phyloP scores from a whole-genome alignment of 2,329 filamentous ascomycete genomes.

The Clarireedia homoeocarpa region DNA sequence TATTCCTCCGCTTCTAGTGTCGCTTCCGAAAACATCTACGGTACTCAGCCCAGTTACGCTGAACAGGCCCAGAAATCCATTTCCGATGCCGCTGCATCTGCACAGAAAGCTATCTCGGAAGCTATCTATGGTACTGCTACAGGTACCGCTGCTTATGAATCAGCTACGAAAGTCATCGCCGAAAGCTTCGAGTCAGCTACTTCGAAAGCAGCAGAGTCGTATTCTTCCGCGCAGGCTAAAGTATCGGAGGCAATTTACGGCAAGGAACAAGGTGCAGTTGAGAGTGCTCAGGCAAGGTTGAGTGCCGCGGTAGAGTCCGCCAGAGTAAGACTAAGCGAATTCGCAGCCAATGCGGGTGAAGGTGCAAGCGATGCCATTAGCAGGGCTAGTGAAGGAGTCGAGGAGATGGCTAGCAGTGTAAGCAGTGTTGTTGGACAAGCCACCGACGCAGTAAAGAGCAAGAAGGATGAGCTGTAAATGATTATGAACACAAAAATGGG shows the following conservation, averaged over 20 bases:
- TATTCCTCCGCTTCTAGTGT: slow-evolving; percentile 42
- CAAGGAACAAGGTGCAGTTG: slow-evolving; percentile 23
- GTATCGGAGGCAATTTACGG: slow-evolving; percentile 22
- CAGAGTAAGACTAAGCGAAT: slow-evolving; percentile 22
- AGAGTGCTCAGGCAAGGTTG: slow-evolving; percentile 25
- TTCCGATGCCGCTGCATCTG: slow-evolving; percentile 44
- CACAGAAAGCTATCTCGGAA: slow-evolving; percentile 45
- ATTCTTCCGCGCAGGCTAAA: slow-evolving; percentile 10
- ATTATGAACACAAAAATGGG: background rate
- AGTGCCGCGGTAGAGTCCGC: slow-evolving; percentile 24
- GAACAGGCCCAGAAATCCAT: slow-evolving; percentile 47
- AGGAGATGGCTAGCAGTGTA: slow-evolving; percentile 39
- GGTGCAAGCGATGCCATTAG: slow-evolving; percentile 30
- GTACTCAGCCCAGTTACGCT: slow-evolving; percentile 41
- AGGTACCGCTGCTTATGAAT: slow-evolving; percentile 9
- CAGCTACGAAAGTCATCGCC: slow-evolving; percentile 16
- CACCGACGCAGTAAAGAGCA: slow-evolving; percentile 23
- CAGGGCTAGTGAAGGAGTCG: slow-evolving; percentile 35
- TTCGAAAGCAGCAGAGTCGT: slow-evolving; percentile 11
- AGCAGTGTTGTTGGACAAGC: slow-evolving; percentile 33
- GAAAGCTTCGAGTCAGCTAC: slow-evolving; percentile 18
- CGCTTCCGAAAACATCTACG: slow-evolving; percentile 47
- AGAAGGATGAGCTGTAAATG: slow-evolving; percentile 44
- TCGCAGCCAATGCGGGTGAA: slow-evolving; percentile 22
- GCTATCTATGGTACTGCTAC: slow-evolving; percentile 51